These are phyloP conservation scores for Sporothrix mexicana DNA, from an alignment of 2,329 filamentous ascomycete genomes.

Conservation along the genomic window DNA sequence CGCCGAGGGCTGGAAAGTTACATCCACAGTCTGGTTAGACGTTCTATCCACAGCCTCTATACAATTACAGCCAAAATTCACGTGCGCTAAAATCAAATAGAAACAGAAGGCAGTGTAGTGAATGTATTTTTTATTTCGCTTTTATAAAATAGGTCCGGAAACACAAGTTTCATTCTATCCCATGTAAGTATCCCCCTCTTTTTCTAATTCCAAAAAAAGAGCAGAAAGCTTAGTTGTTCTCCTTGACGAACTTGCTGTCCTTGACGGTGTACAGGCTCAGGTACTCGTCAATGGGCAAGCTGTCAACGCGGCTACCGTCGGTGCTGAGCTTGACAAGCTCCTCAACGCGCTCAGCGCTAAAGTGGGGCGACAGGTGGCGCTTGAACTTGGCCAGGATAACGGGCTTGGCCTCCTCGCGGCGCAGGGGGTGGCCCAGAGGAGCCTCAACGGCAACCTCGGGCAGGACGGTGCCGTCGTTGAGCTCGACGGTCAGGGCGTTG, in stretches of 20 bases:
- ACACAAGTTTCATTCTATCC: background rate
- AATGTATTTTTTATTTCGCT: conserved; percentile 25
- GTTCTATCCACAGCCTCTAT: no score
- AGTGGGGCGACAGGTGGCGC: conserved; percentile 87
- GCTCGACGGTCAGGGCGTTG: conserved; percentile 91
- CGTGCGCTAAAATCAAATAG: background rate
- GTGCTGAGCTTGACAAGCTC: conserved; percentile 81
- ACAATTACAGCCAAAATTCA: no score
- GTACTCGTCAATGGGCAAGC: conserved; percentile 87
- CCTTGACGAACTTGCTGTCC: conserved; percentile 62
- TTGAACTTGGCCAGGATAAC: conserved; percentile 96
- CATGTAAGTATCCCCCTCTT: background rate
- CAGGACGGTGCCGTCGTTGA: conserved; percentile 91
- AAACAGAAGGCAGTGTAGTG: background rate
- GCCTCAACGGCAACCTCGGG: conserved; percentile 93
- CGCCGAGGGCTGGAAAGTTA: no score
- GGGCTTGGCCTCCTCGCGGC: conserved; percentile 95
- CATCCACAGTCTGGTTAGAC: no score
- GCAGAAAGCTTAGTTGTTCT: conserved; percentile 35
- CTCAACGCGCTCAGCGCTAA: conserved; percentile 75
- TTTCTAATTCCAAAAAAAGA: background rate
- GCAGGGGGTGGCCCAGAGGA: conserved; percentile 87
- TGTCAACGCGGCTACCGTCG: conserved; percentile 76
- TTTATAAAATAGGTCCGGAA: conserved; percentile 21
- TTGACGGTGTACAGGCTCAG: conserved; percentile 78